phyloP scores from a whole-genome alignment of 2,329 filamentous ascomycete genomes.

The Aspergillus amoenus region DNA sequence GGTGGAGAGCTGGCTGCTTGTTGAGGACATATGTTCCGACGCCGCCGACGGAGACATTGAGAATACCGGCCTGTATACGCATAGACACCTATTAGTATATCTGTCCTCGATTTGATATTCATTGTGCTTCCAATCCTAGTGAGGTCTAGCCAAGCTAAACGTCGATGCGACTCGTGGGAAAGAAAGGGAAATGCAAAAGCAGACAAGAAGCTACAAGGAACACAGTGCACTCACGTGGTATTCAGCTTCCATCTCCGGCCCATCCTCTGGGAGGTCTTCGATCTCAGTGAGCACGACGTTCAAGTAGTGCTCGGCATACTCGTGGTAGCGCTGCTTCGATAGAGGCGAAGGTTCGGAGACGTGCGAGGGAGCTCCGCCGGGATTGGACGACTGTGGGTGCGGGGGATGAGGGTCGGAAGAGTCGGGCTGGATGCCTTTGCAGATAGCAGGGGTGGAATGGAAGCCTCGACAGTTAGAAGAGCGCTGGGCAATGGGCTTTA shows the following conservation, averaged over 20 bases:
- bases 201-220: neutral
- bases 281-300: slow-evolving; percentile 58
- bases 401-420: slow-evolving; percentile 53
- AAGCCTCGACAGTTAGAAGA: slow-evolving; percentile 26
- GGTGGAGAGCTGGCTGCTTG: slow-evolving; percentile 97
- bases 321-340: slow-evolving; percentile 70
- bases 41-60: slow-evolving; percentile 69
- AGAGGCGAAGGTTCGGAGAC: slow-evolving; percentile 62
- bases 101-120: neutral
- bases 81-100: neutral
- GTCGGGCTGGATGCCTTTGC: slow-evolving; percentile 61
- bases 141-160: neutral
- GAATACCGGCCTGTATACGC: slow-evolving; percentile 70
- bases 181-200: neutral
- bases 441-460: slow-evolving; percentile 34
- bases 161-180: neutral
- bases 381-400: slow-evolving; percentile 39
- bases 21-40: slow-evolving; percentile 90
- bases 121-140: neutral
- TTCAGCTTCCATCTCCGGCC: slow-evolving; percentile 78
- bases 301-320: slow-evolving; percentile 74
- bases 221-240: slow-evolving; percentile 66
- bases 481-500: slow-evolving; percentile 2
- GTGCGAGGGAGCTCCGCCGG: slow-evolving; percentile 42
- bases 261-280: slow-evolving; percentile 73